These are phyloP conservation scores for Seiridium cupressi DNA, from an alignment of 2,329 filamentous ascomycete genomes.

Conservation along the genomic window DNA sequence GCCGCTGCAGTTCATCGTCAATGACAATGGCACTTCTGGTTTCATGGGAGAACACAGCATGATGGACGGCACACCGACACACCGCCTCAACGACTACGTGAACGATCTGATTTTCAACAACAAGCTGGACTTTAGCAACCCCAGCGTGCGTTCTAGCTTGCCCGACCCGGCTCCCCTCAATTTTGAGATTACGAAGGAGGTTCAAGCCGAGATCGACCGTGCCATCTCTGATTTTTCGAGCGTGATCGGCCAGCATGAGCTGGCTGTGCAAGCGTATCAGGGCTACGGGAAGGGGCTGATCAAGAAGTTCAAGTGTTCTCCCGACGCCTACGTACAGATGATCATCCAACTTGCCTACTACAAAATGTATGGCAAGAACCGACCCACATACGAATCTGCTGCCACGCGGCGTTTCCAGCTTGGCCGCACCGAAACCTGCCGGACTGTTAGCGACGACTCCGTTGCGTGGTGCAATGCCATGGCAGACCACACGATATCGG, in stretches of 20 bases:
- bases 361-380: constrained; percentile 98
- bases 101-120: constrained; percentile 91
- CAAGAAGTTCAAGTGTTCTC: constrained; percentile 99
- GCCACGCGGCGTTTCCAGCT: constrained; percentile 93
- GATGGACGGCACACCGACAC: constrained; percentile 99
- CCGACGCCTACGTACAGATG: constrained; percentile 98
- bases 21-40: constrained; percentile 94
- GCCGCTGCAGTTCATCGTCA: constrained; percentile 95
- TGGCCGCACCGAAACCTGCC: constrained; percentile 94
- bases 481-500: constrained; percentile 62
- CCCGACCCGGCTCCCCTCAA: constrained; percentile 75
- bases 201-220: constrained; percentile 74
- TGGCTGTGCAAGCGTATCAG: constrained; percentile 93
- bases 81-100: constrained; percentile 92
- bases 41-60: constrained; percentile 99
- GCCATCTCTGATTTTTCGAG: constrained; percentile 76
- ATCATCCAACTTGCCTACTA: constrained; percentile 96
- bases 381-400: constrained; percentile 96
- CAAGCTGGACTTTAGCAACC: constrained; percentile 85
- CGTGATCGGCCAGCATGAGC: constrained; percentile 84
- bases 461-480: constrained; percentile 89
- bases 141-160: constrained; percentile 75
- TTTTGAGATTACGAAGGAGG: constrained; percentile 74
- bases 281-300: constrained; percentile 97
- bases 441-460: constrained; percentile 85